Evolutionary conservation across 805 yeast genomes (phyloP), one percentile per base, ranked within the genome.

Genomic region (Torulaspora delbrueckii): DNA sequence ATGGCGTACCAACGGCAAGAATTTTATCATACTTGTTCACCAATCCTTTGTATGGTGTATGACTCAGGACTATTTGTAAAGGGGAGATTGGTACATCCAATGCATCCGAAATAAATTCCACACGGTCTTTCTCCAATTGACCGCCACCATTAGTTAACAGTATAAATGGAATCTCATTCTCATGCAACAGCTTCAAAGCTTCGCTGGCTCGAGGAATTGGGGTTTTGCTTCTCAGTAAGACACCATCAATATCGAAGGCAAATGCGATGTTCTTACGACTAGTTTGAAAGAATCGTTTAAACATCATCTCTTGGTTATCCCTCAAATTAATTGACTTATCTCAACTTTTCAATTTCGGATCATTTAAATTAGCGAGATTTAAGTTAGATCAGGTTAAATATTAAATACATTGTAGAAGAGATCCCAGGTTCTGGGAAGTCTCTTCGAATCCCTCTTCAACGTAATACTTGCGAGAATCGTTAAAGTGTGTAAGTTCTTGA

Each of bases 111-210:
- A 86, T 62, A 27, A 73, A 75, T 2, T 70, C 68, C 2, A 81
- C 79, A 36, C 96, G 70, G n/a, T 71, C 74, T 4, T 57, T 49
- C 58, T 89, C 97, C 9, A 76, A 66, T 26, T 74, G 74, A 2
- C 97, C 96, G 5, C 96, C 96, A 14, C 97, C 96, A 62, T 90
- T 89, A 6, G 96, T 89, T 60, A 90, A 71, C 34, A 90, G 60
- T n/a, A 88, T 78, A 68, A 79, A 90, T 1, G 97, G 96, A 5
- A 88, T 70, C 14, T 74, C 72, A 18, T 73, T 59, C 6, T 72
- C 51, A 36, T 81, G 69, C 37, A 90, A 68, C 13, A 77, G 60
- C 38, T 70, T 61, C 25, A 86, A 67, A 0, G 95, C 84, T 13
- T 72, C 73, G 9, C 68, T 68, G 1, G 96, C 96, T 36, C 71